Base-by-base conservation (phyloP, 352 stramenopile species). In the Globisporangium barbulae region DNA sequence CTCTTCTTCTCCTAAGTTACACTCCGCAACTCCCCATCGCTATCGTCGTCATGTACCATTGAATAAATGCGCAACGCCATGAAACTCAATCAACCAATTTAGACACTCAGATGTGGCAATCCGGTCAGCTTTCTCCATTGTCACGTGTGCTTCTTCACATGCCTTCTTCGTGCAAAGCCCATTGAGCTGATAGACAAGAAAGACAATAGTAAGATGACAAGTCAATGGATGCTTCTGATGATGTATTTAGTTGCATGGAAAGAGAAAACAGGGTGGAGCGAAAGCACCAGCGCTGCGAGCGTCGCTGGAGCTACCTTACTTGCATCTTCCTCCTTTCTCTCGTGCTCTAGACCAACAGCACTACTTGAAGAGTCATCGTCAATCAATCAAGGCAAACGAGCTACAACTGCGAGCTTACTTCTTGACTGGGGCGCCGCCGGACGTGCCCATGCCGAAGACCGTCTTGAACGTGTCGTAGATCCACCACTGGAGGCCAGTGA, bases 391-490 rank as follows among this genome's bases (percentile, higher is more conserved):
- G 39, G 39, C 39, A 19, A 45, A 8, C 1, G 35, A 41, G 35
- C 35, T 52, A 48, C 21, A 54, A 10, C 19, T 31, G 31, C 42
- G 21, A 25, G 35, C 33, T 68, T 88, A 88, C 63, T 89, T 72
- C 81, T 94, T 91, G 59, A 67, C 74, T 78, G 86, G 70, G 58
- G 79, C 82, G 49, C 90, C 90, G 72, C 91, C 91, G 54, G 88
- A 90, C 67, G 91, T 97, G 65, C 89, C 88, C 88, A 98, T 96
- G 71, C 92, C 92, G 64, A 94, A 89, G 61, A 83, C 85, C 68
- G 89, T 95, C 85, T 98, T 98, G 78, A 97, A 98, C 67, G 89
- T 94, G 70, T 98, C 93, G 79, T 98, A 98, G 79, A 98, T 98
- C 91, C 93, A 98, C 93, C 94, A 98, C 86, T 98, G 93, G 61